These are phyloP conservation scores for Bauhinia variegata DNA, from an alignment of 306 rosid species.

Conservation along the genomic window DNA sequence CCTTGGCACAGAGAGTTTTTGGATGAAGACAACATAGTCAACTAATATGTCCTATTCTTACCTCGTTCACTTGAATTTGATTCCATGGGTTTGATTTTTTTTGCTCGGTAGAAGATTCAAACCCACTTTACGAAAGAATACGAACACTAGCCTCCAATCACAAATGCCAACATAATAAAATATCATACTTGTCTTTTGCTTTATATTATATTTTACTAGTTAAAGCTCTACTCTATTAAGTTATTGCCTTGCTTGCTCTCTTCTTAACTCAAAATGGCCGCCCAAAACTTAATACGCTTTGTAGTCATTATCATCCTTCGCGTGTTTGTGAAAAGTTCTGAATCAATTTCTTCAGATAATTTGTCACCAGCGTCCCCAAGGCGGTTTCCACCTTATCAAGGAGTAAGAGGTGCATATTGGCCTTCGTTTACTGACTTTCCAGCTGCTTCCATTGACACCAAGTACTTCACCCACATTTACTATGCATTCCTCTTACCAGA, in stretches of 20 bases:
- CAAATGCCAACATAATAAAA: not conserved
- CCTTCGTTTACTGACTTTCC: constrained; percentile 50
- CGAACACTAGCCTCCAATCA: constrained; percentile 27
- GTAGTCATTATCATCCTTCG: constrained; percentile 29
- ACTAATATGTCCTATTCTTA: no score
- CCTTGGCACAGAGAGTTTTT: no score
- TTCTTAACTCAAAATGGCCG: constrained; percentile 4
- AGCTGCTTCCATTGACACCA: constrained; percentile 54
- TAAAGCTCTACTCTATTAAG: not conserved
- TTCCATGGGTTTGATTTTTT: not conserved
- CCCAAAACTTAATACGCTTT: constrained; percentile 16
- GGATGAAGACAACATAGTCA: no score
- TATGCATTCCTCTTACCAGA: constrained; percentile 68
- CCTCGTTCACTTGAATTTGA: constrained; percentile 31
- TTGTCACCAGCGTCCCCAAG: no score
- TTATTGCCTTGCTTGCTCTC: not conserved
- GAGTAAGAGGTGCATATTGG: constrained; percentile 77
- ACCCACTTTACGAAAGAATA: constrained; percentile 3
- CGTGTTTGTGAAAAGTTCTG: not conserved
- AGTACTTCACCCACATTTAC: constrained; percentile 70
- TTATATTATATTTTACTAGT: no score
- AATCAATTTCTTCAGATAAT: not conserved
- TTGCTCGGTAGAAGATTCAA: not conserved
- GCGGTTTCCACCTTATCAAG: not conserved
- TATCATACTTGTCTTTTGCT: not conserved